A percentile compares a stretch with the other conserved stretches of the same genome.
Evolutionary conservation across 2,329 filamentous ascomycete genomes (phyloP).

Genomic region (Cladosporium sp.): DNA sequence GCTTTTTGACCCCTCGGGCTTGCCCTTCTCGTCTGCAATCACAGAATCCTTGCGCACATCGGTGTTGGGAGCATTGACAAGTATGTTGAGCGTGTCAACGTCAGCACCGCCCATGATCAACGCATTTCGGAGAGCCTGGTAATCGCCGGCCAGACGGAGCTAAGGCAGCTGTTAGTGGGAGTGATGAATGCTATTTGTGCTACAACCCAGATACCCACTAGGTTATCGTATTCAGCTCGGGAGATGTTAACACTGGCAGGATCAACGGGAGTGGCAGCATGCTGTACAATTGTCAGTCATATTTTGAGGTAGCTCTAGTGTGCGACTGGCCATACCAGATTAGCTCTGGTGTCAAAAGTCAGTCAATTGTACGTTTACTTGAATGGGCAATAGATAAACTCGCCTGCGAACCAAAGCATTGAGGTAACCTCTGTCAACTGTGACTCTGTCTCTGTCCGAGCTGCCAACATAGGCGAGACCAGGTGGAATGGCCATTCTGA

Average conservation of each 20-base stretch:
- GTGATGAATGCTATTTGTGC: background rate
- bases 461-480: constrained; percentile 9
- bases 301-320: background rate
- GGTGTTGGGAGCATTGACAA: constrained; percentile 36
- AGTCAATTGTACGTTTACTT: background rate
- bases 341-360: constrained; percentile 27
- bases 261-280: constrained; percentile 19
- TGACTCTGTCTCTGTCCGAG: constrained; percentile 46
- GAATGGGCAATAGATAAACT: constrained; percentile 38
- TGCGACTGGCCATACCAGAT: constrained; percentile 28
- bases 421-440: constrained; percentile 61
- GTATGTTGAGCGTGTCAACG: constrained; percentile 50
- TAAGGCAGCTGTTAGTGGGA: constrained; percentile 21
- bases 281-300: background rate
- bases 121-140: constrained; percentile 51
- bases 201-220: constrained; percentile 46
- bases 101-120: constrained; percentile 54
- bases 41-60: constrained; percentile 27
- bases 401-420: constrained; percentile 63
- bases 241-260: constrained; percentile 53
- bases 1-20: background rate
- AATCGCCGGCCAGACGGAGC: constrained; percentile 51
- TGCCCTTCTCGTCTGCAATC: background rate
- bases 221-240: constrained; percentile 60
- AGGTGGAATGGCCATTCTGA: background rate